Evolutionary conservation across 2,329 filamentous ascomycete genomes (phyloP).

Genomic region (Piedraia hortae): DNA sequence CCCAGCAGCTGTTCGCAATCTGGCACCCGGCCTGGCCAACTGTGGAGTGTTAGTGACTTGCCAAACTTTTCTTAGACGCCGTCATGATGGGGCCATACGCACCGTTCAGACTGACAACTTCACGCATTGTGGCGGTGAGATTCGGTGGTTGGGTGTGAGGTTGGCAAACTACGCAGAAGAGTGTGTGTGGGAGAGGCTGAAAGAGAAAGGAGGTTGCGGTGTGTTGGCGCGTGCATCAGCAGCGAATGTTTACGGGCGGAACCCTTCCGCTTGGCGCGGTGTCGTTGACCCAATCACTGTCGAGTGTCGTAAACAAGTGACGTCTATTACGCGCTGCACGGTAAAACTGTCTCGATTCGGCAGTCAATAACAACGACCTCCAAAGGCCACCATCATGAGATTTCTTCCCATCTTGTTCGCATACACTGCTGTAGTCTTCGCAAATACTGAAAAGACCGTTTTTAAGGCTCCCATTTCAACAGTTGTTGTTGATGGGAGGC

Average conservation of each 20-base stretch:
- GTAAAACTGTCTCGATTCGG: no score
- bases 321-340: no score
- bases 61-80: constrained; percentile 4
- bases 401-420: neutral
- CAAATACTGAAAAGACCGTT: constrained; percentile 78
- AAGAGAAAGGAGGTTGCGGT: constrained; percentile 4
- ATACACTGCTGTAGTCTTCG: constrained; percentile 14
- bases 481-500: constrained; percentile 2
- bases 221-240: no score
- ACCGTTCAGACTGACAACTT: constrained; percentile 99
- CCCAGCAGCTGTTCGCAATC: constrained; percentile 99
- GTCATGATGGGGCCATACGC: constrained; percentile 12
- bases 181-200: constrained; percentile 2
- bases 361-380: no score
- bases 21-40: constrained; percentile 99
- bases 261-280: neutral
- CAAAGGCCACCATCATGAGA: no score
- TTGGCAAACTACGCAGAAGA: constrained; percentile 1
- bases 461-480: constrained; percentile 42
- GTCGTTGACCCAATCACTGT: neutral
- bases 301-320: neutral
- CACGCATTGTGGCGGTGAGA: constrained; percentile 49
- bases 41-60: constrained; percentile 28
- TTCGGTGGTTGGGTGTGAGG: constrained; percentile 1
- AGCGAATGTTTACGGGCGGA: no score